Conservation (phyloP, 106 monocot genomes). For the Vanilla planifolia region DNA sequence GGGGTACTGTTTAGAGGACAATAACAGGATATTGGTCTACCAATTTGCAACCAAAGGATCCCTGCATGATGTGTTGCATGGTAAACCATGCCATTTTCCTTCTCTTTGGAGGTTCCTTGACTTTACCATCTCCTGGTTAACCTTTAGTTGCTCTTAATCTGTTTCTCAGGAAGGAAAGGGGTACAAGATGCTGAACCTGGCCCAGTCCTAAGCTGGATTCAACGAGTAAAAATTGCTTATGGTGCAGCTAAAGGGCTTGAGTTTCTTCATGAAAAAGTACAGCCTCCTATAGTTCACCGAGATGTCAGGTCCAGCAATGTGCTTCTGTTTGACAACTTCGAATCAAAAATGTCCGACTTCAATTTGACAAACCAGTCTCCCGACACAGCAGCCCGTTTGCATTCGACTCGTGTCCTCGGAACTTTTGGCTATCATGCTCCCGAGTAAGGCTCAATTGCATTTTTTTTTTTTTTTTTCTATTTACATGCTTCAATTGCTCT, state of each 20-base stretch:
- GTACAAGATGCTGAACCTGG: conserved; percentile 46
- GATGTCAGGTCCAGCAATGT: conserved; percentile 68
- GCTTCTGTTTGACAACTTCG: conserved; percentile 43
- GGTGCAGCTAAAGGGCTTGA: conserved; percentile 71
- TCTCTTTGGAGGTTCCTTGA: too few species aligned
- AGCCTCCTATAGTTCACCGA: conserved; percentile 50
- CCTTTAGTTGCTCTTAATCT: conserved; percentile 1
- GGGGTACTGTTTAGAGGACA: conserved; percentile 50
- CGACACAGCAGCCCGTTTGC: conserved; percentile 38
- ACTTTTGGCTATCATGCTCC: conserved; percentile 60
- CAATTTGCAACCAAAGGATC: conserved; percentile 58
- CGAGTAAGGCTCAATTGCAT: conserved; percentile 24
- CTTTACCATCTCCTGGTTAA: not conserved
- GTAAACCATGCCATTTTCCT: conserved; percentile 7
- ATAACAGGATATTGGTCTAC: conserved; percentile 41
- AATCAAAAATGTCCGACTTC: conserved; percentile 39
- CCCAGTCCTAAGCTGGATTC: conserved; percentile 42
- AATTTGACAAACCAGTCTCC: conserved; percentile 37
- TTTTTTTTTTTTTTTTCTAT: not conserved
- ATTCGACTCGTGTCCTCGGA: conserved; percentile 42
- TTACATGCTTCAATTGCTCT: not conserved
- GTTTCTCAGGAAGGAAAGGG: conserved; percentile 44
- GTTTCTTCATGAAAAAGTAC: conserved; percentile 59
- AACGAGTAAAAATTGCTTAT: conserved; percentile 57
- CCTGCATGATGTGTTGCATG: conserved; percentile 57